These are phyloP conservation scores for Lophiotrema nucula DNA, from an alignment of 495 filamentous ascomycete genomes.

Conservation along the genomic window DNA sequence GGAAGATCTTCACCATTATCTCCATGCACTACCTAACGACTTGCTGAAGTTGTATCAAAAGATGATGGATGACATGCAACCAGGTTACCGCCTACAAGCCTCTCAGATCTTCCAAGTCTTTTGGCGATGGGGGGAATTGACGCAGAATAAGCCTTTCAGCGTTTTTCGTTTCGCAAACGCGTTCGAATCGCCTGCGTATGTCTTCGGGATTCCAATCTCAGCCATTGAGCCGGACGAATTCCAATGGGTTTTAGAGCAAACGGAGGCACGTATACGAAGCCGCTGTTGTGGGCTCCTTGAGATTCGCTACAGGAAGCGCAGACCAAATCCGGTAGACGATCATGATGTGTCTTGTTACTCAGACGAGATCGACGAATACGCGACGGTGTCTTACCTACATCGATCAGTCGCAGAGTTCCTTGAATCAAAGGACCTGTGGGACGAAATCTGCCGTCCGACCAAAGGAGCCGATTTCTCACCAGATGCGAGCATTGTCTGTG, in stretches of 20 bases:
- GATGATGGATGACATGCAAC: background rate
- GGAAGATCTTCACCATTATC: background rate
- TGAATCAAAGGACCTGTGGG: background rate
- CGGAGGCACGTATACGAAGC: background rate
- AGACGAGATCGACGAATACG: background rate
- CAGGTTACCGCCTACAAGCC: background rate
- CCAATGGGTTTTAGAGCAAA: background rate
- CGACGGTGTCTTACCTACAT: background rate
- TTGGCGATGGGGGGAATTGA: background rate
- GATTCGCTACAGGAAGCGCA: too few relatives aligned
- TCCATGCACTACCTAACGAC: background rate
- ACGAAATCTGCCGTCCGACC: too few relatives aligned
- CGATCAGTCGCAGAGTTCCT: constrained; percentile 4
- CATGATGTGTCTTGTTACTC: background rate
- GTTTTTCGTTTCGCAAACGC: background rate
- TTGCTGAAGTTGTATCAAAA: background rate
- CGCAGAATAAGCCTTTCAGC: background rate
- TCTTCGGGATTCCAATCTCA: background rate
- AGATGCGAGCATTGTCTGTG: too few relatives aligned
- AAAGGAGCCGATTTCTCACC: too few relatives aligned
- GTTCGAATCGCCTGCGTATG: too few relatives aligned
- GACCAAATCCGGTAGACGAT: background rate
- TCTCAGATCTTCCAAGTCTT: background rate
- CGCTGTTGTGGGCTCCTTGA: constrained; percentile 8
- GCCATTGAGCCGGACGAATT: too few relatives aligned